These are phyloP conservation scores for Cucumis melo DNA, from an alignment of 306 rosid genomes.

Conservation along the genomic window DNA sequence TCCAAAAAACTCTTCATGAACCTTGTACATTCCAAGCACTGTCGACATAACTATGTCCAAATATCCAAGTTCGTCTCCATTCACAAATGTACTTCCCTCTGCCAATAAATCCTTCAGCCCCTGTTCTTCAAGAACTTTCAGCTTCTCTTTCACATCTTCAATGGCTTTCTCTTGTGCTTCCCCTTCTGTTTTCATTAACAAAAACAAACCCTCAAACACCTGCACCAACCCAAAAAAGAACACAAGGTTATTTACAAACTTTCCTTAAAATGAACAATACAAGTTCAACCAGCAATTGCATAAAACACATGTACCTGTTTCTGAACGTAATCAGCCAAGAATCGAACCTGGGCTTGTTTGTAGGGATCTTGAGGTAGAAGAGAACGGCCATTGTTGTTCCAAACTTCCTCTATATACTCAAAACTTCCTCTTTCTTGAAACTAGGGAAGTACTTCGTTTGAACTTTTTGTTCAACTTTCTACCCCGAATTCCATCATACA, in stretches of 20 bases:
- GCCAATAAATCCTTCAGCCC: slow-evolving; percentile 11
- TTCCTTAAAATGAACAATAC: too few relatives aligned
- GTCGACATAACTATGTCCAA: neutral
- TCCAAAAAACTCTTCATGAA: slow-evolving; percentile 19
- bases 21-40: slow-evolving; percentile 7
- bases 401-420: slow-evolving; percentile 23
- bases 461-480: slow-evolving; percentile 36
- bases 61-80: neutral
- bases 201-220: slow-evolving; percentile 4
- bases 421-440: slow-evolving; percentile 6
- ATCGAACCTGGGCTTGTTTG: slow-evolving; percentile 12
- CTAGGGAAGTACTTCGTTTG: neutral
- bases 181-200: neutral
- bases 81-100: neutral
- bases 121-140: slow-evolving; percentile 9
- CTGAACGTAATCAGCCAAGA: slow-evolving; percentile 18
- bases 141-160: slow-evolving; percentile 1
- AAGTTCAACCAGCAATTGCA: too few relatives aligned
- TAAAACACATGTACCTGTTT: slow-evolving; percentile 12
- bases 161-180: slow-evolving; percentile 17
- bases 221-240: neutral
- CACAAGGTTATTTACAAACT: too few relatives aligned
- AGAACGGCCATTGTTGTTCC: slow-evolving; percentile 5
- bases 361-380: slow-evolving; percentile 17
- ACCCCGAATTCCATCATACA: slow-evolving; percentile 77